Conservation (phyloP, 176 grass and related monocot genomes). For the Bolboschoenus planiculmis region DNA sequence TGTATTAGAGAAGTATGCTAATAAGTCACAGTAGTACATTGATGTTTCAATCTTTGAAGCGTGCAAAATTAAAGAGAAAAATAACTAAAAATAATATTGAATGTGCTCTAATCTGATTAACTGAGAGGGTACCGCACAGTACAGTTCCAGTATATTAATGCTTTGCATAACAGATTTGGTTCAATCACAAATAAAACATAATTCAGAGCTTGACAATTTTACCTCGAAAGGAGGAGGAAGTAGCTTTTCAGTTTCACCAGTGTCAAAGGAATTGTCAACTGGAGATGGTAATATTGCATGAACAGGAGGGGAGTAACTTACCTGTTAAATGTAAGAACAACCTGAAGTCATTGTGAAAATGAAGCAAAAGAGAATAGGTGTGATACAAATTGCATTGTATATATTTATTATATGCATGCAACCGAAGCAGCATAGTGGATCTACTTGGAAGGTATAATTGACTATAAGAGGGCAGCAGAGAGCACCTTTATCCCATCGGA, state of each 20-base stretch:
- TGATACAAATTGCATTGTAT: background rate
- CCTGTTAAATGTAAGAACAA: background rate
- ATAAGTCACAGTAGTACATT: conserved; percentile 11
- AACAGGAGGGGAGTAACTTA: background rate
- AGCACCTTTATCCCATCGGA: background rate
- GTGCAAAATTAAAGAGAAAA: background rate
- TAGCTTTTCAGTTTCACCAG: background rate
- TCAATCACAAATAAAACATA: background rate
- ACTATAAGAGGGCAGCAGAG: background rate
- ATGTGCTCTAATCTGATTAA: background rate
- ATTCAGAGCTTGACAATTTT: background rate
- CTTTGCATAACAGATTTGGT: background rate
- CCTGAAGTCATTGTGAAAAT: no score
- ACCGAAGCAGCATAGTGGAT: background rate
- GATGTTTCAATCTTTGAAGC: background rate
- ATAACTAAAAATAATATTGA: background rate
- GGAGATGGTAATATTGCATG: background rate
- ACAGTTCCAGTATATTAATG: background rate
- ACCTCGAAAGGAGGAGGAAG: background rate
- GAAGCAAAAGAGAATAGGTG: background rate
- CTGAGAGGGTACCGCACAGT: background rate
- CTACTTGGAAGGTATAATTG: background rate
- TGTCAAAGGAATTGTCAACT: background rate
- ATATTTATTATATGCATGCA: background rate
- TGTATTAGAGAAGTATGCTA: background rate